Conservation (phyloP, 441 rosid genomes). For the Capsella rubella region DNA sequence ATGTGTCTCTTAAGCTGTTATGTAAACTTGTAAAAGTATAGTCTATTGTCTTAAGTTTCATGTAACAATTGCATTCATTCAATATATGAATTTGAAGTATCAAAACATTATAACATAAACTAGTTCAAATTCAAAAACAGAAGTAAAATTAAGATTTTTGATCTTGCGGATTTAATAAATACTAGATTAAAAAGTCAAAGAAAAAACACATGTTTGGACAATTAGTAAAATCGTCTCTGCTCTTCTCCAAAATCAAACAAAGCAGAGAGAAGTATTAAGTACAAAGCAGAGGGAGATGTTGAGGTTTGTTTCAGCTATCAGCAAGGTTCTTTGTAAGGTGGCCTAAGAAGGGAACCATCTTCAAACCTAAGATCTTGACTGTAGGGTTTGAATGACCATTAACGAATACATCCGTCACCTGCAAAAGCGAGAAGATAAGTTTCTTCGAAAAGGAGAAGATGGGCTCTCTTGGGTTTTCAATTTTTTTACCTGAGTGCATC, state of each 20-base stretch:
- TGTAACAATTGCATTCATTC: conserved; percentile 1
- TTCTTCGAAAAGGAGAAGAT: neutral
- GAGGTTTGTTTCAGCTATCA: conserved; percentile 5
- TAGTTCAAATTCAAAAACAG: neutral
- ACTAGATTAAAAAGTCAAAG: neutral
- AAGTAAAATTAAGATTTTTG: neutral
- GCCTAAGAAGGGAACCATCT: conserved; percentile 54
- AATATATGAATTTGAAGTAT: neutral
- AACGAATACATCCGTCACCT: conserved; percentile 63
- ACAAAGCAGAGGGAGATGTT: neutral
- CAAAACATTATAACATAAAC: neutral
- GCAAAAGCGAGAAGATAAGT: conserved; percentile 20
- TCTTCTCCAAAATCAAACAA: conserved; percentile 10
- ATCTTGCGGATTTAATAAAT: neutral
- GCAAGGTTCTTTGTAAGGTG: conserved; percentile 18
- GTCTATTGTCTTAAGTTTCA: neutral
- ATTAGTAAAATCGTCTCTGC: neutral
- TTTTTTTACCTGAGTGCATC: conserved; percentile 81
- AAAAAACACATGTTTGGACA: neutral
- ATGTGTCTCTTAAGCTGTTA: neutral
- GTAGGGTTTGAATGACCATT: conserved; percentile 62
- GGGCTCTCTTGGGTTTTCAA: neutral
- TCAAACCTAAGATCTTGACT: conserved; percentile 61
- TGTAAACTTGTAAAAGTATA: conserved; percentile 25
- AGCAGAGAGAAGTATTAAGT: neutral